Evolutionary conservation across 2,329 filamentous ascomycete species (phyloP).

Genomic region (Hymenoscyphus salicellus): DNA sequence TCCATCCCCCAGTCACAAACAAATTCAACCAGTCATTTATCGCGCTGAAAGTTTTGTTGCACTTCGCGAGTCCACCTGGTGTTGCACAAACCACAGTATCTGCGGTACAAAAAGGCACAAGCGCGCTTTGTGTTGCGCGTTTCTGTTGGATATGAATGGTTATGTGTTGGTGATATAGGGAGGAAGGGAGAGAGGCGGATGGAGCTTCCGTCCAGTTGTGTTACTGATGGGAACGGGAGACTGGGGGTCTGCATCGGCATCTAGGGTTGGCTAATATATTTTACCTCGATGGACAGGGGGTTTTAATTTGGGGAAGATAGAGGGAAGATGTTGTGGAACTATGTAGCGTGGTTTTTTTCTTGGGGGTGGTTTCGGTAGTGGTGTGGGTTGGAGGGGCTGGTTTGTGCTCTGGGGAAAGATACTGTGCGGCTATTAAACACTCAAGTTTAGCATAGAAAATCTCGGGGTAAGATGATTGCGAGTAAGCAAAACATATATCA

Average conservation of each 20-base stretch:
- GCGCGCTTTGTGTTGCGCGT: too few species aligned
- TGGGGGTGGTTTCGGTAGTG: background rate
- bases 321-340: background rate
- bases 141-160: too few species aligned
- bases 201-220: background rate
- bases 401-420: too few species aligned
- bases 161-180: background rate
- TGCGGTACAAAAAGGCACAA: too few species aligned
- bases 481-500: too few species aligned
- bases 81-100: background rate
- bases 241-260: background rate
- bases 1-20: background rate
- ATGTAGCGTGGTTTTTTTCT: background rate
- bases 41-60: slow-evolving; percentile 19
- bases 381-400: too few species aligned
- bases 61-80: slow-evolving; percentile 15
- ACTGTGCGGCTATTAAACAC: too few species aligned
- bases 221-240: background rate
- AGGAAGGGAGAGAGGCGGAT: background rate
- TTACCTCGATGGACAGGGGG: too few species aligned
- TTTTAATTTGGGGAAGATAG: background rate
- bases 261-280: background rate
- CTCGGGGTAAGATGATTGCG: too few species aligned
- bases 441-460: too few species aligned
- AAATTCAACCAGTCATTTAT: too few species aligned